phyloP scores from a whole-genome alignment of 176 grass and related monocot species.

The Neostapfia colusana region DNA sequence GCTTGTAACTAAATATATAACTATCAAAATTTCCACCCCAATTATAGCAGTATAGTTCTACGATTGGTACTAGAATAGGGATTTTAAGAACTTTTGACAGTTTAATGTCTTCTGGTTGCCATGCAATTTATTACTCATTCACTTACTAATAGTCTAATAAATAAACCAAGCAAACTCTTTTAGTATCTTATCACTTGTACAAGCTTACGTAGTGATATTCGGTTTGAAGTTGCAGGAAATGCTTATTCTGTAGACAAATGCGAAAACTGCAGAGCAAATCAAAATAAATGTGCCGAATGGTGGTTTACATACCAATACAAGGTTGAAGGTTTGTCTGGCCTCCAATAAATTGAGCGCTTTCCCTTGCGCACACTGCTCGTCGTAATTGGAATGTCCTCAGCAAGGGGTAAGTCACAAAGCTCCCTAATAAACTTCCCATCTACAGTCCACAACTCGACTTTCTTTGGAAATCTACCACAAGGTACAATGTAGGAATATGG shows the following conservation, averaged over 20 bases:
- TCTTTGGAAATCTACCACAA: constrained; percentile 91
- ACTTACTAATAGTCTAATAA: background rate
- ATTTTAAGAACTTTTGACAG: background rate
- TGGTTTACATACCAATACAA: constrained; percentile 78
- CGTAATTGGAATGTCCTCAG: constrained; percentile 97
- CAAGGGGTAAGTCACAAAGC: constrained; percentile 90
- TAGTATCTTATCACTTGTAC: background rate
- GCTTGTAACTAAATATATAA: background rate
- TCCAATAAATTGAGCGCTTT: constrained; percentile 92
- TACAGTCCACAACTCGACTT: constrained; percentile 82
- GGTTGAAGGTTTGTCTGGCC: constrained; percentile 84
- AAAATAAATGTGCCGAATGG: background rate
- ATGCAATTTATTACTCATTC: background rate
- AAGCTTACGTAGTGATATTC: background rate
- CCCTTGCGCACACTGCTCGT: constrained; percentile 81
- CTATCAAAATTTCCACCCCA: background rate
- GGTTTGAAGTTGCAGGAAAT: background rate
- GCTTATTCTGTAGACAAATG: background rate
- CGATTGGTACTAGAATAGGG: background rate
- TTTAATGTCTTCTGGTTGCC: background rate
- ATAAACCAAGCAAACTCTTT: background rate
- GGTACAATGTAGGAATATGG: constrained; percentile 96
- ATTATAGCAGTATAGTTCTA: constrained; percentile 8
- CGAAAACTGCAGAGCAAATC: background rate
- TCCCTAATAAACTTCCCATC: constrained; percentile 84